These are phyloP conservation scores for Backusella mclennaniae DNA, from an alignment of 192 early-diverging fungal genomes.

Conservation along the genomic window DNA sequence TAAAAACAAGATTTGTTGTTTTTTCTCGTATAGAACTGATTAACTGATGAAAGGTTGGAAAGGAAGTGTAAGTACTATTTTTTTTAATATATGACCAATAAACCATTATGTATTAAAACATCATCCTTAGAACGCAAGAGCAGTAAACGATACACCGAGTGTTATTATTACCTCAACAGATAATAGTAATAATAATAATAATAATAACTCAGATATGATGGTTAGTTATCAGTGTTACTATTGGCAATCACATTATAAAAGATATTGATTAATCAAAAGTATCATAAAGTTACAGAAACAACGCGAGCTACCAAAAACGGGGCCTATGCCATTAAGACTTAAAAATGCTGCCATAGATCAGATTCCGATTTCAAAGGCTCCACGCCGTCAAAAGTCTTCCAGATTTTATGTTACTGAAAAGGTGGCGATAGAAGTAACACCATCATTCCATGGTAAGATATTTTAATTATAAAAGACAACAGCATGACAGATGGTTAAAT, in stretches of 20 bases:
- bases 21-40: not conserved
- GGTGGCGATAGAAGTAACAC: slow-evolving; percentile 76
- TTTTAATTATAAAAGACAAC: no score
- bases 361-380: slow-evolving; percentile 76
- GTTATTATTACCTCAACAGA: not conserved
- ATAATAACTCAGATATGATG: not conserved
- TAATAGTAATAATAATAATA: not conserved
- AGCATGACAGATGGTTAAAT: no score
- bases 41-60: not conserved
- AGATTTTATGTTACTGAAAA: slow-evolving; percentile 83
- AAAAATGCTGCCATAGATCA: slow-evolving; percentile 64
- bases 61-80: not conserved
- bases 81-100: not conserved
- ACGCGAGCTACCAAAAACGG: slow-evolving; percentile 23
- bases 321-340: slow-evolving; percentile 44
- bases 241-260: not conserved
- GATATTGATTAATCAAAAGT: slow-evolving; percentile 9
- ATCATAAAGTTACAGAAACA: slow-evolving; percentile 9
- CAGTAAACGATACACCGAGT: not conserved
- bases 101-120: not conserved
- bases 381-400: slow-evolving; percentile 79
- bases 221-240: not conserved
- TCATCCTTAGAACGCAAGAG: not conserved
- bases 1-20: not conserved
- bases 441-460: slow-evolving; percentile 68